Conservation (phyloP, 2,329 filamentous ascomycete species). For the Fusarium pininemorale region DNA sequence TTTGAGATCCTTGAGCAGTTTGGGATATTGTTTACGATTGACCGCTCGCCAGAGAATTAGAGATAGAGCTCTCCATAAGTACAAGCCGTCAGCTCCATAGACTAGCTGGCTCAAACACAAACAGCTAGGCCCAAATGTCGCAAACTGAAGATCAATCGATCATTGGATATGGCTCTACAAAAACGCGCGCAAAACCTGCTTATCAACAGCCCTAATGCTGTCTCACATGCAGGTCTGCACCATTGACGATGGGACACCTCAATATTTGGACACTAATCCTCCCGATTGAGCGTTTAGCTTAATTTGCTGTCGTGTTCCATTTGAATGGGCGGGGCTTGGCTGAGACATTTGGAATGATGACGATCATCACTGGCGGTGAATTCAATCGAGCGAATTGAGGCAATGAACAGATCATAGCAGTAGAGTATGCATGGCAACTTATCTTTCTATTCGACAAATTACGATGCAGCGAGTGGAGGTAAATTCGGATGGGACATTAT, state of each 20-base stretch:
- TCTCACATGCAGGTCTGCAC: neutral
- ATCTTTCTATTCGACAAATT: neutral
- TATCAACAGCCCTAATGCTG: neutral
- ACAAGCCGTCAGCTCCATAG: neutral
- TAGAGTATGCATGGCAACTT: neutral
- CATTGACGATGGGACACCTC: neutral
- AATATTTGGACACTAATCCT: accelerated
- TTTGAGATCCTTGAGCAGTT: neutral
- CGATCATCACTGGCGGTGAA: neutral
- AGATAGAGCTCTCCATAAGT: neutral
- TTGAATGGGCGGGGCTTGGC: neutral
- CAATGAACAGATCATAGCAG: accelerated
- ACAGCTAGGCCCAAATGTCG: neutral
- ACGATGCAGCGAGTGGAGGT: neutral
- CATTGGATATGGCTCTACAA: neutral
- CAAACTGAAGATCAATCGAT: neutral
- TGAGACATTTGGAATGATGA: neutral
- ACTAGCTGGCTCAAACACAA: neutral
- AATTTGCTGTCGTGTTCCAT: neutral
- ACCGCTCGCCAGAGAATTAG: neutral
- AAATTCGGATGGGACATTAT: too few species aligned
- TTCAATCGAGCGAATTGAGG: neutral
- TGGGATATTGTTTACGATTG: accelerated
- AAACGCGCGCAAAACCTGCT: neutral
- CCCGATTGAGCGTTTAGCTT: neutral